Percentiles rank a stretch among this genome's conserved stretches.
These are phyloP conservation scores for Paramecium caudatum DNA, from an alignment of 73 alveolate species.

Conservation along the genomic window DNA sequence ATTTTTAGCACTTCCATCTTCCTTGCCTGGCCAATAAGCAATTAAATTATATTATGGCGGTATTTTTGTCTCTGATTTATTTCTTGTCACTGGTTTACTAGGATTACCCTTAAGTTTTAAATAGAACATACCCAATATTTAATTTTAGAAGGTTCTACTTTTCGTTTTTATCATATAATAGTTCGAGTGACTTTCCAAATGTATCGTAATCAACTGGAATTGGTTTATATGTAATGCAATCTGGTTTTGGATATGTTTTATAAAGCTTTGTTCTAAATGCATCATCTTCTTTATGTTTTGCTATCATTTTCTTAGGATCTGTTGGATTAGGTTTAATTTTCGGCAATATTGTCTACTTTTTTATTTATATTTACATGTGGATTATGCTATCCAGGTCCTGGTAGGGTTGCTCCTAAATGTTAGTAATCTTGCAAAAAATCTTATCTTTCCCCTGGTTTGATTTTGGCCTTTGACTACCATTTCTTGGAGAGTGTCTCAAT, in stretches of 20 bases:
- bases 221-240: conserved; percentile 70
- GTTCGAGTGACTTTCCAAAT: conserved; percentile 66
- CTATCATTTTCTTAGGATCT: conserved; percentile 64
- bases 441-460: conserved; percentile 51
- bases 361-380: conserved; percentile 33
- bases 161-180: conserved; percentile 59
- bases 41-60: conserved; percentile 51
- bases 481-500: conserved; percentile 47
- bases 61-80: conserved; percentile 52
- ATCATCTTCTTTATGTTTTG: conserved; percentile 62
- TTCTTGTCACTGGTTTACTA: conserved; percentile 1
- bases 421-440: conserved; percentile 65
- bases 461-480: conserved; percentile 15
- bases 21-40: conserved; percentile 76
- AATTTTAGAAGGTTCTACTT: conserved; percentile 44
- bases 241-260: conserved; percentile 67
- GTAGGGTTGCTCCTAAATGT: conserved; percentile 56
- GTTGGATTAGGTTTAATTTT: conserved; percentile 49
- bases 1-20: conserved; percentile 68
- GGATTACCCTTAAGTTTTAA: conserved; percentile 21
- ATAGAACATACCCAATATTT: conserved; percentile 47
- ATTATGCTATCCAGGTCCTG: conserved; percentile 76
- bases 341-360: conserved; percentile 68
- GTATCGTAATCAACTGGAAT: conserved; percentile 71
- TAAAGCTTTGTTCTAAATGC: background rate